A percentile compares a stretch with the other conserved stretches of the same genome.
These are phyloP conservation scores for Fusarium illudens DNA, from an alignment of 2,329 filamentous ascomycete genomes.

Conservation along the genomic window DNA sequence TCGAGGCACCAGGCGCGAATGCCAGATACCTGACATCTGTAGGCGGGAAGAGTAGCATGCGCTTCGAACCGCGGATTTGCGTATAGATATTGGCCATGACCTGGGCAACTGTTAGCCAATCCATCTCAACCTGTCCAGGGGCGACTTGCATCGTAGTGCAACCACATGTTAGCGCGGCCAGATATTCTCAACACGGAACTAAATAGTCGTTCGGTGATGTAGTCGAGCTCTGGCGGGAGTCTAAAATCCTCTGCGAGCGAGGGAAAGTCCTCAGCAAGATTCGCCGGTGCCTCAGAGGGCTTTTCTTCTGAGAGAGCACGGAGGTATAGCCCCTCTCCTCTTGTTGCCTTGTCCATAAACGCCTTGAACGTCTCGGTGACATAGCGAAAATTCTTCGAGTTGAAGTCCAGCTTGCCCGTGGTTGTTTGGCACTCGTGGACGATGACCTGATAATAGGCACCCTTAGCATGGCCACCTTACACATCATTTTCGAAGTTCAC, in stretches of 20 bases:
- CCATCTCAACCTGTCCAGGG: not conserved
- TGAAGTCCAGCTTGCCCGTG: slow-evolving; percentile 78
- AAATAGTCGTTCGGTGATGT: slow-evolving; percentile 70
- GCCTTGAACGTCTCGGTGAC: slow-evolving; percentile 70
- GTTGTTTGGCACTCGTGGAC: slow-evolving; percentile 71
- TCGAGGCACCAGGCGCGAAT: slow-evolving; percentile 80
- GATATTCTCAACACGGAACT: slow-evolving; percentile 84
- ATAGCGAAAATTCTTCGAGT: slow-evolving; percentile 83
- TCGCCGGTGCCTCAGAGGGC: slow-evolving; percentile 75
- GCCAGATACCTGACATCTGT: slow-evolving; percentile 73
- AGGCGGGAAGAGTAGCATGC: slow-evolving; percentile 80
- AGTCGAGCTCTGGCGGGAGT: slow-evolving; percentile 68
- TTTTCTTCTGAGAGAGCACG: slow-evolving; percentile 76
- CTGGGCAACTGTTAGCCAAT: slow-evolving; percentile 47
- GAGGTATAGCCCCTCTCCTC: slow-evolving; percentile 75
- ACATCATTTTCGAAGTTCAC: not conserved
- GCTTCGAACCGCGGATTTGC: slow-evolving; percentile 78
- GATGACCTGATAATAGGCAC: slow-evolving; percentile 61
- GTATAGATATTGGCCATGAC: slow-evolving; percentile 90
- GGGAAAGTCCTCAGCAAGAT: slow-evolving; percentile 76
- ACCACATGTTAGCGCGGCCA: slow-evolving; percentile 84
- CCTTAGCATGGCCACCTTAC: slow-evolving; percentile 2
- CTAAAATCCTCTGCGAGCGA: slow-evolving; percentile 73
- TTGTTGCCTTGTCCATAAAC: slow-evolving; percentile 69
- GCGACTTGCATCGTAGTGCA: slow-evolving; percentile 81